Conservation (phyloP, 768 basidiomycete genomes). For the Boletus reticuloceps region DNA sequence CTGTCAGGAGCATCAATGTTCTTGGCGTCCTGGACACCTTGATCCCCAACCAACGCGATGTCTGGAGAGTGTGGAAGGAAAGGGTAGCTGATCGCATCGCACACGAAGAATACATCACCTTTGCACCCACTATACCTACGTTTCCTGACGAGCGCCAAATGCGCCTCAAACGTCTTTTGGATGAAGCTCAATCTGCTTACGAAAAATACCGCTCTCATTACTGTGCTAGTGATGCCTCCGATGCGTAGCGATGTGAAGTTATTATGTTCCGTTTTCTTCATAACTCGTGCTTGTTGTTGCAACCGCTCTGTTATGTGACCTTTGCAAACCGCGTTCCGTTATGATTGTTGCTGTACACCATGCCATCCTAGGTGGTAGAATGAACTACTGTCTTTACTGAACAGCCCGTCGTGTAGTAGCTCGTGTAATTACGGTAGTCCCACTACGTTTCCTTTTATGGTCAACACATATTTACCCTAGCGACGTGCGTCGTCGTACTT, state of each 20-base stretch:
- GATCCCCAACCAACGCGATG: slow-evolving; percentile 14
- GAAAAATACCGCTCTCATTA: neutral
- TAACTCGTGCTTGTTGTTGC: neutral
- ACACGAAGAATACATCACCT: slow-evolving; percentile 9
- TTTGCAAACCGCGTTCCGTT: too few relatives aligned
- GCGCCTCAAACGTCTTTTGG: slow-evolving; percentile 9
- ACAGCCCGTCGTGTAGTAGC: too few relatives aligned
- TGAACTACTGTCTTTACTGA: too few relatives aligned
- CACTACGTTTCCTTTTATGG: too few relatives aligned
- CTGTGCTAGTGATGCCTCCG: neutral
- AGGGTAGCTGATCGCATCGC: slow-evolving; percentile 17
- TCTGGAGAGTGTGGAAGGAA: slow-evolving; percentile 16
- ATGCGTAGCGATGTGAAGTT: neutral
- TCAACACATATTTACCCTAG: too few relatives aligned
- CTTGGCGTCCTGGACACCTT: slow-evolving; percentile 10
- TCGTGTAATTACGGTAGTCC: too few relatives aligned
- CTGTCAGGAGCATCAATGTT: slow-evolving; percentile 10
- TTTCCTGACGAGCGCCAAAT: slow-evolving; percentile 12
- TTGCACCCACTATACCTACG: slow-evolving; percentile 13
- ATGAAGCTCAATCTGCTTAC: slow-evolving; percentile 11
- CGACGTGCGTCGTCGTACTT: too few relatives aligned
- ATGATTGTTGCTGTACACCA: too few relatives aligned
- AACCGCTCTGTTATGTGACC: too few relatives aligned
- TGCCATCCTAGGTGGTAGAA: too few relatives aligned
- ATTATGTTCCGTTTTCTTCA: neutral